Evolutionary conservation across 2,329 filamentous ascomycete species (phyloP).

Genomic region (Diplodia intermedia): DNA sequence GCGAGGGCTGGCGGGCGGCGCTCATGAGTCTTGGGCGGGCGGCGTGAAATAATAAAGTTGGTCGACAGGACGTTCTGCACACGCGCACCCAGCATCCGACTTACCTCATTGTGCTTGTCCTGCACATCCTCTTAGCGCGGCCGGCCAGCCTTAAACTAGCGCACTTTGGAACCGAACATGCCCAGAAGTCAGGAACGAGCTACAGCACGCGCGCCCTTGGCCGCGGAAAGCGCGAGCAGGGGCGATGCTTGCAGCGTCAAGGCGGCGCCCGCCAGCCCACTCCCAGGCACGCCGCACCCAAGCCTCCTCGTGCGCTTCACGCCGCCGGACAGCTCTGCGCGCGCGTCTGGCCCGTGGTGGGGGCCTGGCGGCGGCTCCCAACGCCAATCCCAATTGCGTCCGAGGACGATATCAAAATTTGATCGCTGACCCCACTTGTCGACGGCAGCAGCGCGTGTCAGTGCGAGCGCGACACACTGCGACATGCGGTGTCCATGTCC

Average conservation of each 20-base stretch:
- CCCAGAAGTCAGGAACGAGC: constrained; percentile 31
- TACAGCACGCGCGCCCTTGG: constrained; percentile 26
- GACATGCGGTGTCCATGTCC: constrained; percentile 29
- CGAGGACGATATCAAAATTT: constrained; percentile 31
- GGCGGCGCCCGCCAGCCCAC: constrained; percentile 26
- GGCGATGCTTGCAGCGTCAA: constrained; percentile 18
- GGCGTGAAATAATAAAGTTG: constrained; percentile 32
- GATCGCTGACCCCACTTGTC: constrained; percentile 31
- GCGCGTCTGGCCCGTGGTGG: constrained; percentile 30
- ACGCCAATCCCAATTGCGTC: constrained; percentile 30
- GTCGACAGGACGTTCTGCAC: constrained; percentile 26
- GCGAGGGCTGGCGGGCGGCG: constrained; percentile 27
- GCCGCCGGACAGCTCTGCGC: constrained; percentile 29
- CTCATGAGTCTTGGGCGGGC: constrained; percentile 22
- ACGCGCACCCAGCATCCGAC: constrained; percentile 30
- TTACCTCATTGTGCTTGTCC: constrained; percentile 32
- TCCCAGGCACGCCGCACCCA: constrained; percentile 23
- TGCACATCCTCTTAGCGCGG: constrained; percentile 17
- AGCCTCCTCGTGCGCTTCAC: constrained; percentile 26
- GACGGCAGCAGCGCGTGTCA: constrained; percentile 27
- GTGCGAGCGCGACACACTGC: constrained; percentile 17
- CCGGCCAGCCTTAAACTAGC: constrained; percentile 30
- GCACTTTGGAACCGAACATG: constrained; percentile 28
- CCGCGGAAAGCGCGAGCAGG: constrained; percentile 30
- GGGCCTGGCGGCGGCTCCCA: constrained; percentile 29